phyloP scores from a whole-genome alignment of 2,329 filamentous ascomycete species.

The Exserohilum rostratum region DNA sequence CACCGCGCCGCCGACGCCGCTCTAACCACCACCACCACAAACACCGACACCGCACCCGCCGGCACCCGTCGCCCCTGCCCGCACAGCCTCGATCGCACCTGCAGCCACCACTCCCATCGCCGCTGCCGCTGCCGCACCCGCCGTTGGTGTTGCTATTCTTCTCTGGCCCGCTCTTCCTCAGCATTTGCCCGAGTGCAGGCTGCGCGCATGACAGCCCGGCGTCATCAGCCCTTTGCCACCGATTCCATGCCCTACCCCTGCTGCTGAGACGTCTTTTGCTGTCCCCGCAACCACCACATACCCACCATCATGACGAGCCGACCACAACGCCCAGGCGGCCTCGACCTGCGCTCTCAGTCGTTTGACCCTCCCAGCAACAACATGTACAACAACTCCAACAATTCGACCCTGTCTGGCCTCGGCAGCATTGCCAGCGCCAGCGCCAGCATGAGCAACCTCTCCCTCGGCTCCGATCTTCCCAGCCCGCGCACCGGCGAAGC shows the following conservation, averaged over 20 bases:
- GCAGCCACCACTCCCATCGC: not conserved
- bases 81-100: constrained; percentile 16
- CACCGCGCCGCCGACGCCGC: not conserved
- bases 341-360: constrained; percentile 43
- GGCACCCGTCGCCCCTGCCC: constrained; percentile 14
- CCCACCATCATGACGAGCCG: constrained; percentile 36
- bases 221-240: constrained; percentile 25
- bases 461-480: constrained; percentile 48
- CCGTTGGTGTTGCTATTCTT: constrained; percentile 11
- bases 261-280: constrained; percentile 15
- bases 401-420: constrained; percentile 5
- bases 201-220: constrained; percentile 41
- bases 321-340: constrained; percentile 39
- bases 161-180: constrained; percentile 21
- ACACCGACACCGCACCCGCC: constrained; percentile 12
- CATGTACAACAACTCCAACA: constrained; percentile 17
- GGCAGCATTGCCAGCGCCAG: constrained; percentile 25
- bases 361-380: constrained; percentile 37
- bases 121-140: not conserved
- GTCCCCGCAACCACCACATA: constrained; percentile 9
- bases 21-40: constrained; percentile 4
- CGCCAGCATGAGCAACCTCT: constrained; percentile 43
- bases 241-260: constrained; percentile 32
- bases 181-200: constrained; percentile 34
- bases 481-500: constrained; percentile 62